Evolutionary conservation across 441 rosid genomes (phyloP).

Genomic region (Hura crepitans): DNA sequence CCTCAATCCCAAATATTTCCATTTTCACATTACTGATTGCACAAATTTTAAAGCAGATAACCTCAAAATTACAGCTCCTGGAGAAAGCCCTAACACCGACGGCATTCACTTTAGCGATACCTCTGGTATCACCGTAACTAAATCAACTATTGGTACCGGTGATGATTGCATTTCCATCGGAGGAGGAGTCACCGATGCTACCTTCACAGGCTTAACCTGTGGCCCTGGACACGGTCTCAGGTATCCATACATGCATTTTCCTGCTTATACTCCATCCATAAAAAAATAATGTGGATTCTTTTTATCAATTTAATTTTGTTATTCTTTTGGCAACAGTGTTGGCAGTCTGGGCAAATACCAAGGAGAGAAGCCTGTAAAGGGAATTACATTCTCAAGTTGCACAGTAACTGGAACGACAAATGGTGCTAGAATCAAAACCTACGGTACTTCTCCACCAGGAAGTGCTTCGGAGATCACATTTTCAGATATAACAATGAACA

Average conservation of each 20-base stretch:
- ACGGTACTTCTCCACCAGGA: conserved; percentile 58
- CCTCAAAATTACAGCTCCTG: conserved; percentile 58
- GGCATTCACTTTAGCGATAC: conserved; percentile 74
- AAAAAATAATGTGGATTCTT: no score
- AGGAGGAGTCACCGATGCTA: conserved; percentile 49
- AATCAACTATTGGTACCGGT: conserved; percentile 45
- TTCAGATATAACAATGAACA: conserved; percentile 53
- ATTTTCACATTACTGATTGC: conserved; percentile 22
- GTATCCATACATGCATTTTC: conserved; percentile 23
- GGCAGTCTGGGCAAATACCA: conserved; percentile 77
- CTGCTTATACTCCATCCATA: no score
- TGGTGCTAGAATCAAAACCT: conserved; percentile 79
- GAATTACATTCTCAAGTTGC: conserved; percentile 51
- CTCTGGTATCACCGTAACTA: conserved; percentile 34
- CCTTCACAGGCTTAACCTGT: conserved; percentile 47
- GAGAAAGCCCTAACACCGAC: conserved; percentile 80
- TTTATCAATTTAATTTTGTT: no score
- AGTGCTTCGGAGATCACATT: conserved; percentile 42
- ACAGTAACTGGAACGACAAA: conserved; percentile 38
- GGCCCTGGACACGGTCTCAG: conserved; percentile 89
- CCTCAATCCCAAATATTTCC: conserved; percentile 32
- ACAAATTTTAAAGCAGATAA: background rate
- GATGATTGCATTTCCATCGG: conserved; percentile 65
- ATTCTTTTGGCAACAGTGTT: conserved; percentile 36
- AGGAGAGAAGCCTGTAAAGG: conserved; percentile 58